Conservation (phyloP, 306 rosid species). For the Begonia peltatifolia region DNA sequence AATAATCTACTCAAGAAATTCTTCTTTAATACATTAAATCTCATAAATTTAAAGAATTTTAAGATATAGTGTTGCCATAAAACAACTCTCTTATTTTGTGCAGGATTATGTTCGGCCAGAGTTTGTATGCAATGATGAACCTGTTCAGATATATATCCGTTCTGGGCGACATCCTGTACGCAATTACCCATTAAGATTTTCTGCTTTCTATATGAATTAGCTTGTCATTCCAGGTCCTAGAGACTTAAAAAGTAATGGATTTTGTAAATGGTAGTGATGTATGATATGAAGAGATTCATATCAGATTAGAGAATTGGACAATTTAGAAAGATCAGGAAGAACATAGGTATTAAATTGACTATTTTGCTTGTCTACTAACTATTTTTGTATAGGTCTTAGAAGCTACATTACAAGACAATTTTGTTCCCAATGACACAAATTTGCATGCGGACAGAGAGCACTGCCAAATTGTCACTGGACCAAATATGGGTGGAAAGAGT, state of each 20-base stretch:
- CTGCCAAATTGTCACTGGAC: conserved; percentile 93
- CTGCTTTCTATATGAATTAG: background rate
- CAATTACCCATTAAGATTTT: conserved; percentile 4
- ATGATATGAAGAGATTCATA: too few species aligned
- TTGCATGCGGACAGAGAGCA: conserved; percentile 51
- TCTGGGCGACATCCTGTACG: conserved; percentile 91
- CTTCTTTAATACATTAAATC: too few species aligned
- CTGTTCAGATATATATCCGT: conserved; percentile 57
- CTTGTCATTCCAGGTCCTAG: too few species aligned
- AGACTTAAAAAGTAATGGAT: too few species aligned
- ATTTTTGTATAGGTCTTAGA: conserved; percentile 50
- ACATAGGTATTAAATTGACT: background rate
- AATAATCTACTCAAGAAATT: too few species aligned
- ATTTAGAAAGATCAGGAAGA: background rate
- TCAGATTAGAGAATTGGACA: too few species aligned
- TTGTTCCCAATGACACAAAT: conserved; percentile 83
- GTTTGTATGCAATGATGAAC: conserved; percentile 48
- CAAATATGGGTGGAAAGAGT: conserved; percentile 98
- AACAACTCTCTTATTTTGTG: conserved; percentile 9
- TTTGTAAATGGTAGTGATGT: too few species aligned
- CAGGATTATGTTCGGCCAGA: conserved; percentile 72
- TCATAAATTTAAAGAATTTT: too few species aligned
- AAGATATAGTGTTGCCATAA: too few species aligned
- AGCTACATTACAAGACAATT: conserved; percentile 56
- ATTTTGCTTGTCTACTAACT: background rate